Conservation (phyloP, 2,329 filamentous ascomycete genomes). For the Dactylellina parvicollis region DNA sequence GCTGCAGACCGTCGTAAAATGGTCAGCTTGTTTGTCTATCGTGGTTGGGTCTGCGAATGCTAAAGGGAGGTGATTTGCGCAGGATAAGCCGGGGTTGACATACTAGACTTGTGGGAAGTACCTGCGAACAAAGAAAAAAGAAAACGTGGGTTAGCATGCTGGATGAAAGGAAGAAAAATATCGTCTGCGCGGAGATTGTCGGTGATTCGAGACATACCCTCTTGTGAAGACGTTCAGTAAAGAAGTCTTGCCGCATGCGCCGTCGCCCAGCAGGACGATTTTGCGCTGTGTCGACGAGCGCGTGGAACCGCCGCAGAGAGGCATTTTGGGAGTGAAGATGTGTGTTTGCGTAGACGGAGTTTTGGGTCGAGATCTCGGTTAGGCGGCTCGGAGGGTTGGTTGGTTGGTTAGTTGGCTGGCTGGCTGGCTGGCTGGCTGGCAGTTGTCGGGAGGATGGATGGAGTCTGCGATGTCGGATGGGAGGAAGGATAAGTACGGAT, state of each 20-base stretch:
- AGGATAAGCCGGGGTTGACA: constrained; percentile 63
- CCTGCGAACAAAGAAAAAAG: constrained; percentile 63
- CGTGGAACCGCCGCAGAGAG: constrained; percentile 70
- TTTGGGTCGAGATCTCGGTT: not conserved
- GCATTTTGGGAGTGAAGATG: constrained; percentile 61
- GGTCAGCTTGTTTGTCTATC: constrained; percentile 15
- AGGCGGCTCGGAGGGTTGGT: not conserved
- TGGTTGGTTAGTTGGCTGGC: not conserved
- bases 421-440: not conserved
- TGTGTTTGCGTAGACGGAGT: constrained; percentile 2
- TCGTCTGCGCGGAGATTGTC: constrained; percentile 1
- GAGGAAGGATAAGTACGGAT: not conserved
- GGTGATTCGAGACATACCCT: constrained; percentile 72
- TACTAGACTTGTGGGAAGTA: constrained; percentile 95
- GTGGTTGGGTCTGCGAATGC: constrained; percentile 6
- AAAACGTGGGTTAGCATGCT: constrained; percentile 41
- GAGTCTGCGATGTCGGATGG: not conserved
- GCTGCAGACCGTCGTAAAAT: constrained; percentile 61
- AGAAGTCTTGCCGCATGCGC: constrained; percentile 96
- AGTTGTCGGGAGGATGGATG: not conserved
- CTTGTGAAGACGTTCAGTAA: constrained; percentile 97
- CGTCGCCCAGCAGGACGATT: constrained; percentile 86
- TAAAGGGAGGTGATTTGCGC: constrained; percentile 41
- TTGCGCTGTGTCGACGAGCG: constrained; percentile 86
- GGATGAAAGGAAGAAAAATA: constrained; percentile 8